These are phyloP conservation scores for Tricholoma matsutake DNA, from an alignment of 768 basidiomycete genomes.

Conservation along the genomic window DNA sequence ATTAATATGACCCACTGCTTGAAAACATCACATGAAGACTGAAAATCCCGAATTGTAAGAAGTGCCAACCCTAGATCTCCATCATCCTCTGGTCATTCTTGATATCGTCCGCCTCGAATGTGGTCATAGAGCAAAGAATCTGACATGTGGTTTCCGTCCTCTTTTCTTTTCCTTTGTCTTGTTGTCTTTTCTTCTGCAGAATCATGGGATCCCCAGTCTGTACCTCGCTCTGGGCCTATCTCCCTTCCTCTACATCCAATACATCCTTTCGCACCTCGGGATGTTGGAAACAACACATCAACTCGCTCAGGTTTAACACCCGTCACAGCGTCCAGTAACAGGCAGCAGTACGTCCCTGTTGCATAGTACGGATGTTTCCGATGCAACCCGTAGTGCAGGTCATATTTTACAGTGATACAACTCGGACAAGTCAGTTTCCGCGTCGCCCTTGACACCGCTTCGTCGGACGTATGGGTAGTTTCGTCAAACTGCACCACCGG, in stretches of 20 bases:
- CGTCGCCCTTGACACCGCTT: constrained; percentile 71
- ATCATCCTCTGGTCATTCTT: not conserved
- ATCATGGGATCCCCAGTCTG: constrained; percentile 19
- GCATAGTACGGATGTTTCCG: constrained; percentile 5
- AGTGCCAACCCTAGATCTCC: too few relatives aligned
- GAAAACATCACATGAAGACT: too few relatives aligned
- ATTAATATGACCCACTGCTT: too few relatives aligned
- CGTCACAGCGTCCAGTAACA: constrained; percentile 45
- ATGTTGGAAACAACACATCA: constrained; percentile 27
- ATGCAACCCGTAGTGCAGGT: constrained; percentile 36
- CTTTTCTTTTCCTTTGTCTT: constrained; percentile 4
- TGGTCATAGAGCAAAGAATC: constrained; percentile 5
- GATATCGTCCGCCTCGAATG: constrained; percentile 9
- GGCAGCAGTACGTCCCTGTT: constrained; percentile 31
- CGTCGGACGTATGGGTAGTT: constrained; percentile 68
- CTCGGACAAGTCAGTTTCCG: constrained; percentile 65
- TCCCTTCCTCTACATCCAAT: constrained; percentile 23
- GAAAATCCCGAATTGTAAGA: too few relatives aligned
- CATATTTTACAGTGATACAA: constrained; percentile 63
- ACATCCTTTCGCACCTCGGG: constrained; percentile 13
- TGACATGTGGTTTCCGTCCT: constrained; percentile 16
- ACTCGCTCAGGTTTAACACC: constrained; percentile 37
- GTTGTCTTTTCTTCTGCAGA: constrained; percentile 15
- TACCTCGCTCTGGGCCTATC: constrained; percentile 24
- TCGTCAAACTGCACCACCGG: constrained; percentile 58